Evolutionary conservation across 345 rosid genomes (phyloP), one percentile per base, ranked within the genome.

Genomic region (Murraya koenigii): DNA sequence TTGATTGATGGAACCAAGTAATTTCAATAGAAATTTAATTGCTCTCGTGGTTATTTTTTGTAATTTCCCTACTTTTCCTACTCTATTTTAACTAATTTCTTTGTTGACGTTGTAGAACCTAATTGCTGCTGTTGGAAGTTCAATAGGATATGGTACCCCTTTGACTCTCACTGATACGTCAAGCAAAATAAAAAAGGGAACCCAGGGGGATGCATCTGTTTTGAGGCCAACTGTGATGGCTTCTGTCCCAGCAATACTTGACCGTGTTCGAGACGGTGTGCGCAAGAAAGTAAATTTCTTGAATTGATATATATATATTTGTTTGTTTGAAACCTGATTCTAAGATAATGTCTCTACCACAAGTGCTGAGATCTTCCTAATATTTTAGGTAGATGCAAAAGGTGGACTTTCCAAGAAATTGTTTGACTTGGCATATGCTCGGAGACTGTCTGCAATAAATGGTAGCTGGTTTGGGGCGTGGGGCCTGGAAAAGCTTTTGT

Each of bases 171-270:
- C 99, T 5, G 98, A 97, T 78, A 92, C 98, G 60, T 90, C 97
- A 44, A 97, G 76, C 92, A 97, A 97, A 88, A 89, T 97, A 60
- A 97, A 93, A 82, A 89, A 54, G 69, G 98, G 98, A 78, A 93
- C 99, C 33, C 86, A 90, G 71, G 99, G 98, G 76, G 99, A 97
- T 85, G 98, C 93, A 71, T 79, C 93, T 15, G 91, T 83, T 36
- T 84, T 94, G 76, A 85, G 84, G 79, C 98, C 99, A 68, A 94
- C 99, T 22, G 75, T 97, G 70, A 90, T 97, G 98, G 88, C 99
- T 65, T 92, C 99, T 84, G 99, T 97, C 77, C 99, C 98, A 69
- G 99, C 99, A 83, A 93, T 97, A 84, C 97, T 97, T 68, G 99
- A 97, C 79, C 97, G 98, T 78, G 97, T 97, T 75, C 90, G 93